Conservation (phyloP, 2,329 filamentous ascomycete genomes). For the Penicillium palitans region DNA sequence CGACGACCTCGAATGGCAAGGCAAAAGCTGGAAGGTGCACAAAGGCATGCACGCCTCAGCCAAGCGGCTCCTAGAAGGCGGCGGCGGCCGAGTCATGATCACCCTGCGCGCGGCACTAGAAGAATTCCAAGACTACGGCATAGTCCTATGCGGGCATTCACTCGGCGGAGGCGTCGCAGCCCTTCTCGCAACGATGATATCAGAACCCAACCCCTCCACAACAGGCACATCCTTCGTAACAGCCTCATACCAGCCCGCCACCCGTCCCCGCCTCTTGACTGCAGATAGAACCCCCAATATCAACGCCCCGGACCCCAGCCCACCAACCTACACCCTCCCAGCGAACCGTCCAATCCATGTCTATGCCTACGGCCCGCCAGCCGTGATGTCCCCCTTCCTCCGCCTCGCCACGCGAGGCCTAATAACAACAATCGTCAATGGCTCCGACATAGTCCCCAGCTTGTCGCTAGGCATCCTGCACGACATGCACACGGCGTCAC, state of each 20-base stretch:
- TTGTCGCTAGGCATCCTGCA: conserved; percentile 72
- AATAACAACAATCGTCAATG: conserved; percentile 72
- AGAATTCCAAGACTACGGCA: conserved; percentile 67
- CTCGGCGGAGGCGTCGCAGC: conserved; percentile 70
- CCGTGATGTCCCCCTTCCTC: conserved; percentile 69
- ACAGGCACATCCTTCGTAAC: conserved; percentile 63
- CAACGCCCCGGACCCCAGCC: conserved; percentile 10
- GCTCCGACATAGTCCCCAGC: conserved; percentile 71
- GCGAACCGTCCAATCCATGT: conserved; percentile 72
- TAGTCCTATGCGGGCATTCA: conserved; percentile 69
- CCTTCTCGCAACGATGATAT: conserved; percentile 68
- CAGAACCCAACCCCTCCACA: conserved; percentile 56
- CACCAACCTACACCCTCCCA: conserved; percentile 55
- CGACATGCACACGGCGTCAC: conserved; percentile 70
- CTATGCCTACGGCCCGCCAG: conserved; percentile 74
- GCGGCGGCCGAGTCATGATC: conserved; percentile 65
- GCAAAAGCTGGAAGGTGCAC: conserved; percentile 67
- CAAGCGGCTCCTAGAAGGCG: conserved; percentile 65
- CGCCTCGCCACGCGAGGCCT: conserved; percentile 70
- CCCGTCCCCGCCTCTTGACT: conserved; percentile 43
- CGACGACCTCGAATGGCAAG: conserved; percentile 60
- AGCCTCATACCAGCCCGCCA: conserved; percentile 41
- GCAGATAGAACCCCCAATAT: conserved; percentile 25
- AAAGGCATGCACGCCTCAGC: conserved; percentile 74
- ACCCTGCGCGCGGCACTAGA: conserved; percentile 66